Evolutionary conservation across 2,329 filamentous ascomycete species (phyloP).

Genomic region (Verticillium zaregamsianum): DNA sequence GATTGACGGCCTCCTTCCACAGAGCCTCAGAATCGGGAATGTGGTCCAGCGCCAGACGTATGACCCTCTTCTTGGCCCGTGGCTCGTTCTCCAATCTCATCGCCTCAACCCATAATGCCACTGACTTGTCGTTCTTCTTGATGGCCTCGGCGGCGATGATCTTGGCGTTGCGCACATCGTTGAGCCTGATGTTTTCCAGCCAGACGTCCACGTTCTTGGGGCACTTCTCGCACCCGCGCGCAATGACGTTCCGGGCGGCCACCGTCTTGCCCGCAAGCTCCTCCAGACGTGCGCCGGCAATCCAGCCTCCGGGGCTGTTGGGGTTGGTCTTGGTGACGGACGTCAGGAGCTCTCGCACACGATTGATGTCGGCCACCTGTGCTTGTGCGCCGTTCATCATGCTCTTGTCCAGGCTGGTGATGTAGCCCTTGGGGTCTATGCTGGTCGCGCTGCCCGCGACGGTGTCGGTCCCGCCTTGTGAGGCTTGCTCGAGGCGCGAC

Average conservation of each 20-base stretch:
- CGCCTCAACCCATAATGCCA: conserved; percentile 89
- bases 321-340: conserved; percentile 97
- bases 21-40: conserved; percentile 91
- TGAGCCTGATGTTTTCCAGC: conserved; percentile 92
- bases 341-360: conserved; percentile 86
- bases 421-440: conserved; percentile 92
- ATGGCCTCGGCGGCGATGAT: conserved; percentile 93
- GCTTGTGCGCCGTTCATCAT: conserved; percentile 75
- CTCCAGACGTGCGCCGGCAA: conserved; percentile 87
- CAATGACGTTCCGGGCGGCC: conserved; percentile 82
- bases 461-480: conserved; percentile 63
- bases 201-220: conserved; percentile 94
- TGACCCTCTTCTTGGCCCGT: conserved; percentile 85
- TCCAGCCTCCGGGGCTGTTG: conserved; percentile 91
- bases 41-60: conserved; percentile 85
- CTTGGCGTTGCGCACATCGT: conserved; percentile 89
- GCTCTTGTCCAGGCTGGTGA: conserved; percentile 83
- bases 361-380: conserved; percentile 90
- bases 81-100: conserved; percentile 85
- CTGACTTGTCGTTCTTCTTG: conserved; percentile 83
- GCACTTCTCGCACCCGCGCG: conserved; percentile 82
- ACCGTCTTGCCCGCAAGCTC: conserved; percentile 90
- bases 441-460: conserved; percentile 77
- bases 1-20: conserved; percentile 97
- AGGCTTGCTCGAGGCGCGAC: conserved; percentile 88